Evolutionary conservation across 768 basidiomycete genomes (phyloP).

Genomic region (Boletus fagicola): DNA sequence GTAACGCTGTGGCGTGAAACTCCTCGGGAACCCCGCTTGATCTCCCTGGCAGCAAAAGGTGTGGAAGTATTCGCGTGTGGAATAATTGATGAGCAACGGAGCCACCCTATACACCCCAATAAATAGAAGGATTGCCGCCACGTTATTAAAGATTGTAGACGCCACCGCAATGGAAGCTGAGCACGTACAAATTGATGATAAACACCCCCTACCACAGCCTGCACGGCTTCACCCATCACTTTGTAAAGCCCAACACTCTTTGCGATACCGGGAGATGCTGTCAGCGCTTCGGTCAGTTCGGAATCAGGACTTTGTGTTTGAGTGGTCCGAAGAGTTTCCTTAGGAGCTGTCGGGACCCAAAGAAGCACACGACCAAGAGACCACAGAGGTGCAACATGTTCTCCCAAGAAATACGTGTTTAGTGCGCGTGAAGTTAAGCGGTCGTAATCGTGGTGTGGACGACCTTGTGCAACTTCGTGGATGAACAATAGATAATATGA

Average conservation of each 20-base stretch:
- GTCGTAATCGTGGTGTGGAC: constrained; percentile 55
- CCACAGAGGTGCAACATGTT: constrained; percentile 76
- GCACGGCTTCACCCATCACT: constrained; percentile 73
- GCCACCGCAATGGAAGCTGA: constrained; percentile 23
- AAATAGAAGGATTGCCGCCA: constrained; percentile 6
- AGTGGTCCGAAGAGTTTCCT: constrained; percentile 31
- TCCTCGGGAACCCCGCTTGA: constrained; percentile 32
- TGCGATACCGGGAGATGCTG: constrained; percentile 37
- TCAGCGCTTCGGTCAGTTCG: constrained; percentile 31
- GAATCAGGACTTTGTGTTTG: constrained; percentile 18
- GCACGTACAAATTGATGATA: constrained; percentile 75
- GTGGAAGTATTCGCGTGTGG: constrained; percentile 36
- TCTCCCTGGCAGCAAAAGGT: constrained; percentile 29
- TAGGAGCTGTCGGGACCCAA: constrained; percentile 63
- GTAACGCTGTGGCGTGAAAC: constrained; percentile 26
- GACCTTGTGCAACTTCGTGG: constrained; percentile 49
- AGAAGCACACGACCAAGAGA: constrained; percentile 67
- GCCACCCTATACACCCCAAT: constrained; percentile 25
- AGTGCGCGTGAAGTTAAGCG: constrained; percentile 53
- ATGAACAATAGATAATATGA: constrained; percentile 75
- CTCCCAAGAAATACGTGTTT: constrained; percentile 70
- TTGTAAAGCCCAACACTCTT: constrained; percentile 69
- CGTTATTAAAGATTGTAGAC: background rate
- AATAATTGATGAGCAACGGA: constrained; percentile 34
- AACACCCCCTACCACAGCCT: constrained; percentile 73